phyloP scores from a whole-genome alignment of 192 early-diverging fungal genomes.

The Backusella luteola region DNA sequence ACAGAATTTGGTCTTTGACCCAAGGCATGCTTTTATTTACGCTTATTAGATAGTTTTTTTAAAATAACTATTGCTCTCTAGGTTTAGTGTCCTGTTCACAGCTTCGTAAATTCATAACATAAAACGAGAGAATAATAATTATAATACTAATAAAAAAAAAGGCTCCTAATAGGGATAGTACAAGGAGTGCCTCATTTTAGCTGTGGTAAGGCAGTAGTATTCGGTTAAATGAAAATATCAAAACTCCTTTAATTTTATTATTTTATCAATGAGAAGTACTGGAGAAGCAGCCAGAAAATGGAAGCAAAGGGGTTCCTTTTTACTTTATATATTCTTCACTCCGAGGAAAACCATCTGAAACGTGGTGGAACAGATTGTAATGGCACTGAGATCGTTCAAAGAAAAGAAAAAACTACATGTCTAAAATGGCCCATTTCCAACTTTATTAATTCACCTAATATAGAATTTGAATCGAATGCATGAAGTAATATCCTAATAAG shows the following conservation, averaged over 20 bases:
- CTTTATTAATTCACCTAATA: neutral
- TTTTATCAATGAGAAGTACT: neutral
- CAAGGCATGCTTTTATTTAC: too few relatives aligned
- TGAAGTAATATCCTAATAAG: neutral
- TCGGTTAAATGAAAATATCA: slow-evolving; percentile 10
- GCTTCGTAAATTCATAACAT: neutral
- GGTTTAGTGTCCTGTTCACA: neutral
- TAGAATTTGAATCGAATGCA: neutral
- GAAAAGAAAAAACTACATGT: neutral
- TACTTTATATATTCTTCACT: slow-evolving; percentile 4
- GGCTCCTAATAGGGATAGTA: neutral
- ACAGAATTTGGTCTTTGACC: neutral
- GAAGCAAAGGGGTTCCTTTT: neutral
- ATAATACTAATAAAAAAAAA: neutral
- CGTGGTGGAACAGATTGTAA: slow-evolving; percentile 1
- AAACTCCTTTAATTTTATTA: slow-evolving; percentile 9
- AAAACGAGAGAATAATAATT: neutral
- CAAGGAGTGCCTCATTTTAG: neutral
- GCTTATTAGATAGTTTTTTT: too few relatives aligned
- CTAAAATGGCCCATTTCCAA: neutral
- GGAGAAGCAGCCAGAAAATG: neutral
- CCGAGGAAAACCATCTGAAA: neutral
- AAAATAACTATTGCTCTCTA: too few relatives aligned
- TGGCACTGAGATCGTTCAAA: neutral
- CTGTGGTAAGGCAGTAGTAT: neutral